Evolutionary conservation across 768 basidiomycete species (phyloP).

Genomic region (Leccinum disarticulatum): DNA sequence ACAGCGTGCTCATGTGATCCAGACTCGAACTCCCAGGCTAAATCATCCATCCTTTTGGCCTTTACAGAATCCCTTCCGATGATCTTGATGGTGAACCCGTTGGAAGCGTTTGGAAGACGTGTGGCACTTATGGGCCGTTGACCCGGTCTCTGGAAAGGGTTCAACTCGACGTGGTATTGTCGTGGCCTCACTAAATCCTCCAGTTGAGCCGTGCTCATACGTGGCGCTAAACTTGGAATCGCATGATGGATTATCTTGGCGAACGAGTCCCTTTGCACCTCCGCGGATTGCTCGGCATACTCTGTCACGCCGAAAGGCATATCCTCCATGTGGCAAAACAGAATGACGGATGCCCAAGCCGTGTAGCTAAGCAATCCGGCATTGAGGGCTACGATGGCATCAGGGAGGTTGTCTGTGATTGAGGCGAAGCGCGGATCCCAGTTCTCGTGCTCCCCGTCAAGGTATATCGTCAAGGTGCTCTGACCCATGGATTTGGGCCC

Average conservation of each 20-base stretch:
- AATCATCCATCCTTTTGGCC: neutral
- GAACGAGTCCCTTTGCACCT: conserved; percentile 31
- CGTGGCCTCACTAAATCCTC: conserved; percentile 27
- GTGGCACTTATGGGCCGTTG: conserved; percentile 28
- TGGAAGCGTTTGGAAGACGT: conserved; percentile 32
- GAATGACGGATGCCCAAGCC: conserved; percentile 38
- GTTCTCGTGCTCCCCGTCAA: conserved; percentile 29
- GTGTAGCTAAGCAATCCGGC: conserved; percentile 39
- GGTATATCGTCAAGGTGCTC: conserved; percentile 39
- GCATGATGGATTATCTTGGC: conserved; percentile 30
- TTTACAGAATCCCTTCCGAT: conserved; percentile 20
- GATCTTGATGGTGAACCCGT: conserved; percentile 33
- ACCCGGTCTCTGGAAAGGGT: conserved; percentile 35
- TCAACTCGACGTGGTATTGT: conserved; percentile 30
- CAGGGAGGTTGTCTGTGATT: conserved; percentile 28
- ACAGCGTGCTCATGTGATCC: neutral
- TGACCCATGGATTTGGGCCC: conserved; percentile 38
- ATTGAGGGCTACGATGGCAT: conserved; percentile 44
- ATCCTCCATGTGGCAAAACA: conserved; percentile 29
- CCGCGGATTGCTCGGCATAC: conserved; percentile 38
- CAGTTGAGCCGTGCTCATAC: conserved; percentile 21
- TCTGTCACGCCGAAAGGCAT: conserved; percentile 37
- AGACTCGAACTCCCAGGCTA: neutral
- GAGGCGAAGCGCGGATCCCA: conserved; percentile 27
- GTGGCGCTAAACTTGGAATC: conserved; percentile 26